Evolutionary conservation across 2,329 filamentous ascomycete species (phyloP).

Genomic region (Xylariomycetidae sp.): DNA sequence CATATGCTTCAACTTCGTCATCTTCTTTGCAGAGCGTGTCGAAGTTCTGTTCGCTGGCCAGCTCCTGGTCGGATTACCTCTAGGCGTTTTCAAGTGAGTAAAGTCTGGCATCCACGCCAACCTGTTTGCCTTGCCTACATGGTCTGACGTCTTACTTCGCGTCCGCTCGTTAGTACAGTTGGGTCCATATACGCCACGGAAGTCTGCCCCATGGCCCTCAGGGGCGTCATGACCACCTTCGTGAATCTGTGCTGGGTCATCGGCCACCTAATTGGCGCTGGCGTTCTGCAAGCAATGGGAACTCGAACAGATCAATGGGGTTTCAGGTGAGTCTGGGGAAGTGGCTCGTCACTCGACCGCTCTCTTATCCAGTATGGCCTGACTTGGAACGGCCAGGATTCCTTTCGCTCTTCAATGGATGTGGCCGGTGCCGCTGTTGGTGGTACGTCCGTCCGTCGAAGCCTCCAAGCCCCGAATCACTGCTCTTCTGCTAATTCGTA

Average conservation of each 20-base stretch:
- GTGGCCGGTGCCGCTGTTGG: conserved; percentile 29
- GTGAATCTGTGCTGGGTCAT: conserved; percentile 36
- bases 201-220: conserved; percentile 29
- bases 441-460: too few species aligned
- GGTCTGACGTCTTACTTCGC: too few species aligned
- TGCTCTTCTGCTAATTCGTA: too few species aligned
- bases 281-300: conserved; percentile 29
- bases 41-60: not conserved
- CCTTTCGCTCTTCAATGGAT: conserved; percentile 36
- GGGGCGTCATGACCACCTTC: conserved; percentile 31
- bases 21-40: not conserved
- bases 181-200: conserved; percentile 34
- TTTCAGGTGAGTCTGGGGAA: too few species aligned
- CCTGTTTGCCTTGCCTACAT: too few species aligned
- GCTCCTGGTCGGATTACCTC: conserved; percentile 21
- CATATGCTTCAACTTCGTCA: not conserved
- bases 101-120: too few species aligned
- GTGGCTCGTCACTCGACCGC: too few species aligned
- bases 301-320: conserved; percentile 26
- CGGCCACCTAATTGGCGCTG: conserved; percentile 32
- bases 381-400: too few species aligned
- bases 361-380: too few species aligned
- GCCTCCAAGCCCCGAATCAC: too few species aligned
- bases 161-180: too few species aligned
- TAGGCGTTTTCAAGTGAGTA: conserved; percentile 27